phyloP scores from a whole-genome alignment of 306 rosid species.

The Cicer cuneatum region DNA sequence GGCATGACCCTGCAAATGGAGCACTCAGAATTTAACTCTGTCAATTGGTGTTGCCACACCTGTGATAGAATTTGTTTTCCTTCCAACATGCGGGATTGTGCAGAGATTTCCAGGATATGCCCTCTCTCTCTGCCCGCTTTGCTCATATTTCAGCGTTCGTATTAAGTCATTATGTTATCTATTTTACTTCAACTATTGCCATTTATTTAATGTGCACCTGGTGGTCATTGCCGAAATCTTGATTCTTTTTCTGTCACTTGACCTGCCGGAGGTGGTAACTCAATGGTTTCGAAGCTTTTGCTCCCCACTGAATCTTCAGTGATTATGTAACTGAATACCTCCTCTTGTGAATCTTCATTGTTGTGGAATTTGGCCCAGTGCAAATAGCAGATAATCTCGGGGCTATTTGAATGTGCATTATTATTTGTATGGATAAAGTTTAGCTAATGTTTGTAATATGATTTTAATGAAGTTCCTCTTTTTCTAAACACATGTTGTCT shows the following conservation, averaged over 20 bases:
- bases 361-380: conserved; percentile 42
- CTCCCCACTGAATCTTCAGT: conserved; percentile 37
- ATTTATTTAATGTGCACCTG: conserved; percentile 75
- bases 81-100: conserved; percentile 62
- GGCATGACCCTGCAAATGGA: conserved; percentile 74
- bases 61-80: conserved; percentile 48
- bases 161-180: conserved; percentile 47
- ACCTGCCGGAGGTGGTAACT: conserved; percentile 90
- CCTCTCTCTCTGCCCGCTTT: conserved; percentile 57
- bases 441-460: conserved; percentile 49
- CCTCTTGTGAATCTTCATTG: conserved; percentile 48
- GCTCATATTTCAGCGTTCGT: conserved; percentile 49
- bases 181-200: conserved; percentile 56
- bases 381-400: conserved; percentile 43
- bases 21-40: conserved; percentile 69
- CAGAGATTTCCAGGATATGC: conserved; percentile 57
- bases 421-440: conserved; percentile 53
- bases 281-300: conserved; percentile 50
- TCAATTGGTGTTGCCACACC: conserved; percentile 46
- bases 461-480: conserved; percentile 43
- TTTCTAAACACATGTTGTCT: conserved; percentile 30
- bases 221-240: conserved; percentile 70
- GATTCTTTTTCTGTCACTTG: conserved; percentile 58
- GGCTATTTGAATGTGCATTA: conserved; percentile 54
- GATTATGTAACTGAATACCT: conserved; percentile 50